These are phyloP conservation scores for Boletellus sp. DNA, from an alignment of 768 basidiomycete genomes.

Conservation along the genomic window DNA sequence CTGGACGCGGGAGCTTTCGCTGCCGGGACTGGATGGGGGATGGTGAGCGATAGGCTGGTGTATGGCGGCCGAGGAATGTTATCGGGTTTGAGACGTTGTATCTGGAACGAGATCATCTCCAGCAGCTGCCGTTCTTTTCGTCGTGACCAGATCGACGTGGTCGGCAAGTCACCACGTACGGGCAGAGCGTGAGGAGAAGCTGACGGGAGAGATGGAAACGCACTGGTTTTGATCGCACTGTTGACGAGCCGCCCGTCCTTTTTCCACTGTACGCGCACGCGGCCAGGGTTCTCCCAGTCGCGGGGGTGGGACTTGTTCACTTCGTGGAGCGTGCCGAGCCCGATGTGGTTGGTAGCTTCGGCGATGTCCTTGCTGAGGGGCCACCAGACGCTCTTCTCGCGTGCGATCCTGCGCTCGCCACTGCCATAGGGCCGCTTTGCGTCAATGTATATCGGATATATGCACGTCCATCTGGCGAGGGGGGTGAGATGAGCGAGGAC, in stretches of 20 bases:
- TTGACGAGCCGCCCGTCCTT: constrained; percentile 69
- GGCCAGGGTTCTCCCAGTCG: constrained; percentile 98
- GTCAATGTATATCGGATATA: constrained; percentile 97
- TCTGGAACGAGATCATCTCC: constrained; percentile 67
- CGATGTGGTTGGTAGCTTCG: constrained; percentile 72
- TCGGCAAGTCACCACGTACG: too few species aligned
- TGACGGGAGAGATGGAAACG: constrained; percentile 26
- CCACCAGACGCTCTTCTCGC: constrained; percentile 87
- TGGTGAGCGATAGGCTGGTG: constrained; percentile 32
- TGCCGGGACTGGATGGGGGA: constrained; percentile 29
- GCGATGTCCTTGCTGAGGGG: constrained; percentile 92
- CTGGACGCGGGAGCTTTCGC: constrained; percentile 30
- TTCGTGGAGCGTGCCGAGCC: constrained; percentile 82
- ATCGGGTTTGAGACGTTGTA: constrained; percentile 72
- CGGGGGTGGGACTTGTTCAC: constrained; percentile 88
- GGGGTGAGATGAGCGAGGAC: constrained; percentile 7
- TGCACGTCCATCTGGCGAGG: constrained; percentile 77
- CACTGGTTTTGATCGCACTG: constrained; percentile 71
- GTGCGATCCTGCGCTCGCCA: constrained; percentile 77
- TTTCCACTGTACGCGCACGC: constrained; percentile 92
- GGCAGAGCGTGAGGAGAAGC: too few species aligned
- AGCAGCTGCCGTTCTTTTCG: constrained; percentile 74
- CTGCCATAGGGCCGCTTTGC: constrained; percentile 86
- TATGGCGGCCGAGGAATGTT: constrained; percentile 65
- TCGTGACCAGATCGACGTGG: not conserved